phyloP scores from a whole-genome alignment of 495 filamentous ascomycete genomes.

The Trypethelium eluteriae region DNA sequence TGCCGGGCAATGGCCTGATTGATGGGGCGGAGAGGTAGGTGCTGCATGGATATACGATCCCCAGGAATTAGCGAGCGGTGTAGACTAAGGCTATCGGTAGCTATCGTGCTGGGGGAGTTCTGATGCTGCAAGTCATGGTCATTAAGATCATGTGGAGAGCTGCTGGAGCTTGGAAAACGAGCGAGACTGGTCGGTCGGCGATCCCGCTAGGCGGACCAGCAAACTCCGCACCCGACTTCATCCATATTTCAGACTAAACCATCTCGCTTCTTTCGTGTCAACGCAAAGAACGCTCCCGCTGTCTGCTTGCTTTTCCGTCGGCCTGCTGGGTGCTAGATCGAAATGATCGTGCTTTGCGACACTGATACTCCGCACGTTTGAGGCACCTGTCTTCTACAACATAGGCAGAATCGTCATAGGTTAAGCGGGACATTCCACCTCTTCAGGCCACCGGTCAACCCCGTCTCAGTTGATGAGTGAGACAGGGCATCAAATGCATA shows the following conservation, averaged over 20 bases:
- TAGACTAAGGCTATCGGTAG: background rate
- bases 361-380: constrained; percentile 1
- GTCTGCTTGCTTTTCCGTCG: background rate
- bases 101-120: background rate
- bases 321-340: background rate
- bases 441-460: background rate
- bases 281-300: background rate
- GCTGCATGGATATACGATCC: constrained; percentile 4
- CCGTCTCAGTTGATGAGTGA: background rate
- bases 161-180: background rate
- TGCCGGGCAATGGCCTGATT: background rate
- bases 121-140: background rate
- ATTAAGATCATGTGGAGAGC: constrained; percentile 5
- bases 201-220: background rate
- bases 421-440: background rate
- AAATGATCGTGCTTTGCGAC: background rate
- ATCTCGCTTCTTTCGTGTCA: background rate
- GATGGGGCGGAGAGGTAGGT: background rate
- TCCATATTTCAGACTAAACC: background rate
- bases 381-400: constrained; percentile 2
- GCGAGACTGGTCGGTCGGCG: too few species aligned
- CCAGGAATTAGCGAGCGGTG: constrained; percentile 10
- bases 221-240: background rate
- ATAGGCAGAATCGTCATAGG: constrained; percentile 2
- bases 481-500: background rate